Conservation (phyloP, 768 basidiomycete species). For the Butyriboletus loyo region DNA sequence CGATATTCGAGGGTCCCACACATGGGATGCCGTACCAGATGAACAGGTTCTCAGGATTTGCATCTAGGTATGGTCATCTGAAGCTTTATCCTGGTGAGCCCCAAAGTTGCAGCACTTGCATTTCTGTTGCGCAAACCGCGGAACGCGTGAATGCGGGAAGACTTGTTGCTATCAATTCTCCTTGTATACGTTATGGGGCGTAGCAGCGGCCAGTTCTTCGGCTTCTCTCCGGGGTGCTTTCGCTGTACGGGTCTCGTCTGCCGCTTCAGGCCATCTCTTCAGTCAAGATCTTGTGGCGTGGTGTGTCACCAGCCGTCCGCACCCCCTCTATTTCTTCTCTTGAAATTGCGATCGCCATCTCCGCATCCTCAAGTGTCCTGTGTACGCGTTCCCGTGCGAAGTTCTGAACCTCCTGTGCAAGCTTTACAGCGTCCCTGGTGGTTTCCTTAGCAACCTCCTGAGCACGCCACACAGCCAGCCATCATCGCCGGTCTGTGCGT, state of each 20-base stretch:
- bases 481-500: too few relatives aligned
- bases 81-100: slow-evolving; percentile 17
- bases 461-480: too few relatives aligned
- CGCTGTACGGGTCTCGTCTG: slow-evolving; percentile 16
- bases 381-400: slow-evolving; percentile 17
- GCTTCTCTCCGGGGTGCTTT: slow-evolving; percentile 14
- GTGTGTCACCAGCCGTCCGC: slow-evolving; percentile 14
- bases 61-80: slow-evolving; percentile 15
- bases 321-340: slow-evolving; percentile 12
- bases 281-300: slow-evolving; percentile 15
- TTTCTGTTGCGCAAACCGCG: slow-evolving; percentile 29
- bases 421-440: slow-evolving; percentile 6
- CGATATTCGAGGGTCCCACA: slow-evolving; percentile 17
- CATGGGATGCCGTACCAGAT: slow-evolving; percentile 26
- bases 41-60: slow-evolving; percentile 10
- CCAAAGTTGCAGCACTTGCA: slow-evolving; percentile 13
- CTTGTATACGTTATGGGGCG: slow-evolving; percentile 19
- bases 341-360: slow-evolving; percentile 10
- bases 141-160: slow-evolving; percentile 36
- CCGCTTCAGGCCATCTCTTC: slow-evolving; percentile 12
- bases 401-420: slow-evolving; percentile 10
- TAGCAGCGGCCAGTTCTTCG: slow-evolving; percentile 15
- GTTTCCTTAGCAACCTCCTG: slow-evolving; percentile 13
- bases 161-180: slow-evolving; percentile 37
- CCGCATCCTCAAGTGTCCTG: slow-evolving; percentile 14